A percentile compares a stretch with the other conserved stretches of the same genome.
Evolutionary conservation across 208 protist species (phyloP).

Genomic region (Wallacemonas collosoma): DNA sequence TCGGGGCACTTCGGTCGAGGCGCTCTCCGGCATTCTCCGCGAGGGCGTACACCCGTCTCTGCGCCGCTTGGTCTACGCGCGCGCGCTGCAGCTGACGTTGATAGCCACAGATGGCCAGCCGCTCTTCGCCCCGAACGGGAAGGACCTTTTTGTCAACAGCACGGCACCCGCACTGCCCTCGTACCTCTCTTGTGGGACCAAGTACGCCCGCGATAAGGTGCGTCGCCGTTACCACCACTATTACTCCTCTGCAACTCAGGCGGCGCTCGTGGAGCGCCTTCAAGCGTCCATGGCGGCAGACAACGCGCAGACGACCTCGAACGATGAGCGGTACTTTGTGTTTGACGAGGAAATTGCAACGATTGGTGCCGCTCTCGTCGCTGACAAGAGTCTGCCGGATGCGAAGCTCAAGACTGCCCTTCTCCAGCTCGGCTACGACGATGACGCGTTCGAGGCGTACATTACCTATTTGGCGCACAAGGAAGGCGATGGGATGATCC

Average conservation of each 20-base stretch:
- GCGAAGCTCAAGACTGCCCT: slow-evolving; percentile 49
- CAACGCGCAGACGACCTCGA: slow-evolving; percentile 50
- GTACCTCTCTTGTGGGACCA: slow-evolving; percentile 59
- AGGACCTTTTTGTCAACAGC: slow-evolving; percentile 40
- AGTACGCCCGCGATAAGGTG: slow-evolving; percentile 61
- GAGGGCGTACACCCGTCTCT: slow-evolving; percentile 66
- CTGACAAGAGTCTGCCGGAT: slow-evolving; percentile 68
- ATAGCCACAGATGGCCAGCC: slow-evolving; percentile 63
- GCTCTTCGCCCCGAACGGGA: slow-evolving; percentile 41
- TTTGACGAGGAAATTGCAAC: slow-evolving; percentile 73
- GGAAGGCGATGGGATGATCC: slow-evolving; percentile 30
- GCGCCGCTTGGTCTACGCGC: slow-evolving; percentile 79
- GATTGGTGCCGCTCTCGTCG: slow-evolving; percentile 56
- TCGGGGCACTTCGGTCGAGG: slow-evolving; percentile 36
- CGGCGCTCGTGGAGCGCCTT: slow-evolving; percentile 47
- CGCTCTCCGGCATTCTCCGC: slow-evolving; percentile 45
- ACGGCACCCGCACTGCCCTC: slow-evolving; percentile 26
- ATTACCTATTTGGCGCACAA: slow-evolving; percentile 44
- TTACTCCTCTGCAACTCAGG: slow-evolving; percentile 53
- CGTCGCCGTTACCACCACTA: slow-evolving; percentile 56
- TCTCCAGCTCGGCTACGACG: slow-evolving; percentile 56
- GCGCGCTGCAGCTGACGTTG: slow-evolving; percentile 69
- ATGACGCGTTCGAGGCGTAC: slow-evolving; percentile 57
- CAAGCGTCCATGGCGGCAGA: slow-evolving; percentile 62
- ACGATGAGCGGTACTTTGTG: slow-evolving; percentile 89